phyloP scores from a whole-genome alignment of 2,329 filamentous ascomycete genomes.

The Cytospora leucostoma region DNA sequence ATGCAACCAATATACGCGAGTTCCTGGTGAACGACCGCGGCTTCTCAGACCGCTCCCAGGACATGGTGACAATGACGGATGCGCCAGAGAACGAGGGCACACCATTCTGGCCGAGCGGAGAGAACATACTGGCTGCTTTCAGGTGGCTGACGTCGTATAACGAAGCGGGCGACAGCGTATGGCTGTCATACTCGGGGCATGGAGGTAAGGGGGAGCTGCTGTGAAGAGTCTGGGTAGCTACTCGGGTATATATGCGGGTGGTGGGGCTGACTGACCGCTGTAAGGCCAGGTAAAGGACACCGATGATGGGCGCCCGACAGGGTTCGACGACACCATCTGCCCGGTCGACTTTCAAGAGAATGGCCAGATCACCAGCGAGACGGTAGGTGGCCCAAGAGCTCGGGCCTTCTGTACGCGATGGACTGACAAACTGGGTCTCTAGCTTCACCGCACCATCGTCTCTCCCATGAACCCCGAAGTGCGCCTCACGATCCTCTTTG shows the following conservation, averaged over 20 bases:
- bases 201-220: constrained; percentile 41
- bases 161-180: constrained; percentile 52
- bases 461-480: constrained; percentile 51
- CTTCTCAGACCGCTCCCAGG: constrained; percentile 36
- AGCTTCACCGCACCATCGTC: constrained; percentile 54
- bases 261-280: constrained; percentile 12
- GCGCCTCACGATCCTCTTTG: constrained; percentile 58
- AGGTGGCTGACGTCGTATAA: constrained; percentile 55
- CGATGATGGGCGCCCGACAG: constrained; percentile 42
- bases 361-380: constrained; percentile 55
- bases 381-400: constrained; percentile 31
- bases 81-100: constrained; percentile 38
- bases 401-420: too few relatives aligned
- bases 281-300: constrained; percentile 47
- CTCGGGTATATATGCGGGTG: neutral
- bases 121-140: constrained; percentile 51
- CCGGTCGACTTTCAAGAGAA: constrained; percentile 53
- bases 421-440: constrained; percentile 5
- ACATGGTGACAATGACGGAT: constrained; percentile 42
- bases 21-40: constrained; percentile 42
- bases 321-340: constrained; percentile 53
- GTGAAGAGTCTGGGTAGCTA: neutral
- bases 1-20: constrained; percentile 39
- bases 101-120: constrained; percentile 37
- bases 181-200: constrained; percentile 62